Percentiles rank a stretch among this genome's conserved stretches.
phyloP scores from a whole-genome alignment of 768 basidiomycete species.

The Russula compacta region DNA sequence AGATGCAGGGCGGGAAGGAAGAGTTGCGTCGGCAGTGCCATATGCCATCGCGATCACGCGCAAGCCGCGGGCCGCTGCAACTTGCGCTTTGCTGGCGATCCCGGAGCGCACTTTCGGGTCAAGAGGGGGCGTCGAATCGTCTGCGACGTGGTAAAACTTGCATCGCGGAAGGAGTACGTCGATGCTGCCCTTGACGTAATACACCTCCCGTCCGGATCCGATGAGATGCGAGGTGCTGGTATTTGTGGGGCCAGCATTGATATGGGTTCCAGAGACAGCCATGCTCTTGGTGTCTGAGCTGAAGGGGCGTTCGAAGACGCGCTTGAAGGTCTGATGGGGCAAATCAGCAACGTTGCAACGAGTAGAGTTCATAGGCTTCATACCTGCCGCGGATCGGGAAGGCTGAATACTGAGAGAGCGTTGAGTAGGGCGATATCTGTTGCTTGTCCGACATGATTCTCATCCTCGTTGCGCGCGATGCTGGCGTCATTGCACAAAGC shows the following conservation, averaged over 20 bases:
- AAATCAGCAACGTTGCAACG: not conserved
- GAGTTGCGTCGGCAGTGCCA: constrained; percentile 40
- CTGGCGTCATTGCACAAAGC: constrained; percentile 87
- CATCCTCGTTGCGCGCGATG: constrained; percentile 51
- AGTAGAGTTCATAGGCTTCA: constrained; percentile 22
- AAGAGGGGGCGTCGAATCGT: constrained; percentile 77
- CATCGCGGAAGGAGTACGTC: constrained; percentile 81
- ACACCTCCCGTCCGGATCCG: constrained; percentile 51
- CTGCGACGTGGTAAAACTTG: constrained; percentile 82
- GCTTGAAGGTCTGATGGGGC: constrained; percentile 47
- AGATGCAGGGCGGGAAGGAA: constrained; percentile 21
- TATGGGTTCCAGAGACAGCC: constrained; percentile 75
- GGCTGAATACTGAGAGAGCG: constrained; percentile 54
- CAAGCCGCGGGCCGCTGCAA: constrained; percentile 65
- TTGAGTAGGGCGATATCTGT: constrained; percentile 92
- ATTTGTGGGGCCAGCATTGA: constrained; percentile 25
- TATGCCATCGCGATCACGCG: constrained; percentile 91
- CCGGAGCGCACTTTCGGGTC: constrained; percentile 59
- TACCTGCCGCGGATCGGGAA: constrained; percentile 65
- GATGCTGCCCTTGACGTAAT: constrained; percentile 89
- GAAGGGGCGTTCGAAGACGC: constrained; percentile 78
- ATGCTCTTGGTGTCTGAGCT: constrained; percentile 92
- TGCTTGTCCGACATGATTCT: constrained; percentile 73
- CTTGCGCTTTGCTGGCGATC: constrained; percentile 62
- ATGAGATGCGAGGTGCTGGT: constrained; percentile 23